Percentiles rank a stretch among this genome's conserved stretches.
phyloP scores from a whole-genome alignment of 805 yeast species.

The Candida palmyrensis region DNA sequence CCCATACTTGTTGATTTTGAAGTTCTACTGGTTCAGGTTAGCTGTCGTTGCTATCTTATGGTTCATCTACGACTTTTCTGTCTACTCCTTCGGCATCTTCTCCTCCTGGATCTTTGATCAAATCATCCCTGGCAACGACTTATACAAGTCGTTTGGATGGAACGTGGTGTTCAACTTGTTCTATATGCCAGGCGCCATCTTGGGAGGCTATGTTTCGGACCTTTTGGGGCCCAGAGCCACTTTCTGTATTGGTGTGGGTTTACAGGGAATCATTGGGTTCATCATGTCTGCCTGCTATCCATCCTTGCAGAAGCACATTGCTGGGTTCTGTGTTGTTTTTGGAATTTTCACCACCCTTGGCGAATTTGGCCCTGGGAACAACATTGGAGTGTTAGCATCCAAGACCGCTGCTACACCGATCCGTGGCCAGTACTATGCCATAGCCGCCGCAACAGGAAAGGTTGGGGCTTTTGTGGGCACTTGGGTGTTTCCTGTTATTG shows the following conservation, averaged over 20 bases:
- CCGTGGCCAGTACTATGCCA: conserved; percentile 81
- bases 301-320: conserved; percentile 55
- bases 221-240: conserved; percentile 89
- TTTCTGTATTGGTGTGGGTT: conserved; percentile 56
- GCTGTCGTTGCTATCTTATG: conserved; percentile 69
- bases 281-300: conserved; percentile 73
- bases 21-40: conserved; percentile 82
- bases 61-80: conserved; percentile 88
- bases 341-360: conserved; percentile 87
- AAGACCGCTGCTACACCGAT: conserved; percentile 75
- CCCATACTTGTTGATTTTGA: conserved; percentile 67
- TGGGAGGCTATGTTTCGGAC: conserved; percentile 85
- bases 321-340: conserved; percentile 76
- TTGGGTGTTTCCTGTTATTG: conserved; percentile 80
- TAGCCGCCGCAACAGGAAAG: conserved; percentile 85
- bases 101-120: conserved; percentile 63
- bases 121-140: conserved; percentile 54
- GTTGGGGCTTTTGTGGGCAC: conserved; percentile 92
- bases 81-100: conserved; percentile 83
- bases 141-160: conserved; percentile 86
- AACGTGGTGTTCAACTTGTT: conserved; percentile 82
- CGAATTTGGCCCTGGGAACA: conserved; percentile 93
- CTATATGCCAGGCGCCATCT: conserved; percentile 83
- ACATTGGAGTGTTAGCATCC: conserved; percentile 78
- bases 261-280: conserved; percentile 77